Conservation (phyloP, 805 yeast species). For the Priceomyces castillae region DNA sequence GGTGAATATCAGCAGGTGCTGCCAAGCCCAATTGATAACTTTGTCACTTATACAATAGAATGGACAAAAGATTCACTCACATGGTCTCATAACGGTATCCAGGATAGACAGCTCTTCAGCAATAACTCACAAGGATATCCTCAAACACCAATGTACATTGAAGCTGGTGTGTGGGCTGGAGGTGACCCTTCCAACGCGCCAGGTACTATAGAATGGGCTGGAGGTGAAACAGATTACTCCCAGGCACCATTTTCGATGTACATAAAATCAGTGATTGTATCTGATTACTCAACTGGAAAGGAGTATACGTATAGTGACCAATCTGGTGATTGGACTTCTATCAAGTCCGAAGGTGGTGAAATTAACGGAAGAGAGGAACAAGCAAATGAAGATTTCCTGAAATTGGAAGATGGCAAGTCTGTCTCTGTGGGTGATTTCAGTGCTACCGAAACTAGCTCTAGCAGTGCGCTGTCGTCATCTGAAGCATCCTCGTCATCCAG, state of each 20-base stretch:
- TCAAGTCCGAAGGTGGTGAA: conserved; percentile 53
- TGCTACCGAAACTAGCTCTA: conserved; percentile 6
- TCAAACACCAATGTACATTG: conserved; percentile 81
- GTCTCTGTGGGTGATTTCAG: conserved; percentile 14
- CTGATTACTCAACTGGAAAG: conserved; percentile 67
- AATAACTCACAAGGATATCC: conserved; percentile 70
- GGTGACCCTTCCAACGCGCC: conserved; percentile 63
- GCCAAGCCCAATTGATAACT: conserved; percentile 52
- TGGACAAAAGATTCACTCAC: conserved; percentile 67
- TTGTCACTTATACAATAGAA: conserved; percentile 78
- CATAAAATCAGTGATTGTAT: conserved; percentile 56
- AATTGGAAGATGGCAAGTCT: conserved; percentile 32
- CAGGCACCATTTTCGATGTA: conserved; percentile 68
- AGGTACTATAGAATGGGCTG: conserved; percentile 83
- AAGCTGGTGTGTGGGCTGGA: conserved; percentile 78
- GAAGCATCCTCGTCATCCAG: conserved; percentile 6
- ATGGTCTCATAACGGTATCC: conserved; percentile 72
- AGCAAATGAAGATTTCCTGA: conserved; percentile 35
- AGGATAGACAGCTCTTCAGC: conserved; percentile 62
- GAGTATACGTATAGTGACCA: conserved; percentile 54
- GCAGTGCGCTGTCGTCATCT: conserved; percentile 12
- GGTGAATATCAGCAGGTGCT: conserved; percentile 66
- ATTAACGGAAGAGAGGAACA: conserved; percentile 56
- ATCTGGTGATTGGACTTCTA: conserved; percentile 60
- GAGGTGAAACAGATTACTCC: conserved; percentile 65